phyloP scores from a whole-genome alignment of 163 green algal genomes.

The Scenedesmus sp. region DNA sequence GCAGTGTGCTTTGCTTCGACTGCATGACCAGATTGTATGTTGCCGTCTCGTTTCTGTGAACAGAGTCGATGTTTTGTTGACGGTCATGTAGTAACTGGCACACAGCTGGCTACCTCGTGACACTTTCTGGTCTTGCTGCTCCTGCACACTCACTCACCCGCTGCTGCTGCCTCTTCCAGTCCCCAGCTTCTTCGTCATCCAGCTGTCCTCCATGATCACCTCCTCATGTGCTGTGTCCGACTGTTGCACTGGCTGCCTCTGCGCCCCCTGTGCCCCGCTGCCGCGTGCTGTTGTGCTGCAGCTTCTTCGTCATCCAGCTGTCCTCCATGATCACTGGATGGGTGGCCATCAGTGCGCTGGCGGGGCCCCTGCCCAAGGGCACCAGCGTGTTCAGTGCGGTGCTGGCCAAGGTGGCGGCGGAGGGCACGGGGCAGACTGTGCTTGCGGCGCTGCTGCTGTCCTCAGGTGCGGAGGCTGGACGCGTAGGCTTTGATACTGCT shows the following conservation, averaged over 20 bases:
- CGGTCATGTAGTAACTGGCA: no score
- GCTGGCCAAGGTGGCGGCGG: slow-evolving; percentile 51
- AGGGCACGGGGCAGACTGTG: slow-evolving; percentile 59
- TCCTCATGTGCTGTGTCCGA: not conserved
- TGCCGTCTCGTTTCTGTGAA: no score
- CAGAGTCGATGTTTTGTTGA: no score
- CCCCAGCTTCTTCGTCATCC: slow-evolving; percentile 62
- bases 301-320: slow-evolving; percentile 65
- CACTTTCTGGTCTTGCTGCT: no score
- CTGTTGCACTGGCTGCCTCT: no score
- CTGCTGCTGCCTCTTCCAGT: not conserved
- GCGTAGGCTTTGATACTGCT: not conserved
- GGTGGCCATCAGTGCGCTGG: slow-evolving; percentile 53
- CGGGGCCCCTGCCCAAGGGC: slow-evolving; percentile 24
- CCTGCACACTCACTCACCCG: not conserved
- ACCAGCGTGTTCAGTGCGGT: slow-evolving; percentile 55
- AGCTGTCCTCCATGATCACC: slow-evolving; percentile 62
- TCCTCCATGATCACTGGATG: slow-evolving; percentile 59
- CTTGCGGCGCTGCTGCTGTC: slow-evolving; percentile 46
- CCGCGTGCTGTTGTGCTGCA: slow-evolving; percentile 26
- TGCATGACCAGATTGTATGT: no score
- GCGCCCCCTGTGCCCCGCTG: no score
- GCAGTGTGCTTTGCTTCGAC: no score
- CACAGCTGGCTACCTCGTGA: no score
- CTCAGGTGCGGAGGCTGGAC: slow-evolving; percentile 20